phyloP scores from a whole-genome alignment of 257 asterid genomes.

The Solanum dulcamara region DNA sequence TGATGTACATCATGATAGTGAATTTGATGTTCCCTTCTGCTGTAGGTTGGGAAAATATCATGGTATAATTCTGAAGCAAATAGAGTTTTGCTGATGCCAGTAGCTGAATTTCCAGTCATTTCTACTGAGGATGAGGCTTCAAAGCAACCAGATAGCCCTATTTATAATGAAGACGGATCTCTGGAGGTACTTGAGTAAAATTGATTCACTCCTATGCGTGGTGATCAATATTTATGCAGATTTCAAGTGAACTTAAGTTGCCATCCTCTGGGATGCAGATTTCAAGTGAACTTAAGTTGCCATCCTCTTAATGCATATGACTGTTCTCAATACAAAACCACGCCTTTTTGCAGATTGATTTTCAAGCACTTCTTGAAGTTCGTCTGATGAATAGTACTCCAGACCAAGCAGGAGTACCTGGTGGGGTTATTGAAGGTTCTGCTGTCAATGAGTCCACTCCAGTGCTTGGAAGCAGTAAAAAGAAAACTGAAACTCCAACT shows the following conservation, averaged over 20 bases:
- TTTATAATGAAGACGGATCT: conserved; percentile 75
- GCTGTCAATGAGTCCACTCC: conserved; percentile 9
- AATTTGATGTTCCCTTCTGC: conserved; percentile 6
- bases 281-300: background rate
- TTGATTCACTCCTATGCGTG: background rate
- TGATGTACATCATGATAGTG: background rate
- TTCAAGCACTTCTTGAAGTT: conserved; percentile 58
- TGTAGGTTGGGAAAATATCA: conserved; percentile 72
- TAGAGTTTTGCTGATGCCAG: conserved; percentile 39
- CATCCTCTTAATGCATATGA: background rate
- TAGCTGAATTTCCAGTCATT: conserved; percentile 51
- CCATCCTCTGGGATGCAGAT: background rate
- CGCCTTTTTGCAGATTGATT: conserved; percentile 50
- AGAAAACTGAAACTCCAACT: conserved; percentile 10
- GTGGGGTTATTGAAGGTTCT: conserved; percentile 21
- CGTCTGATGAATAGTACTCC: conserved; percentile 40
- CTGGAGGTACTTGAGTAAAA: conserved; percentile 45
- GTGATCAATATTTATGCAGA: background rate
- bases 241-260: background rate
- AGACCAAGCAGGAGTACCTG: conserved; percentile 15
- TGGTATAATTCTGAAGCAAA: conserved; percentile 34
- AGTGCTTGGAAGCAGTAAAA: conserved; percentile 19
- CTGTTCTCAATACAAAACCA: background rate
- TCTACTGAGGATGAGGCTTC: conserved; percentile 34
- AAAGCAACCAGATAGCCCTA: conserved; percentile 31